phyloP scores from a whole-genome alignment of 2,329 filamentous ascomycete species.

The Podosphaera aphanis region DNA sequence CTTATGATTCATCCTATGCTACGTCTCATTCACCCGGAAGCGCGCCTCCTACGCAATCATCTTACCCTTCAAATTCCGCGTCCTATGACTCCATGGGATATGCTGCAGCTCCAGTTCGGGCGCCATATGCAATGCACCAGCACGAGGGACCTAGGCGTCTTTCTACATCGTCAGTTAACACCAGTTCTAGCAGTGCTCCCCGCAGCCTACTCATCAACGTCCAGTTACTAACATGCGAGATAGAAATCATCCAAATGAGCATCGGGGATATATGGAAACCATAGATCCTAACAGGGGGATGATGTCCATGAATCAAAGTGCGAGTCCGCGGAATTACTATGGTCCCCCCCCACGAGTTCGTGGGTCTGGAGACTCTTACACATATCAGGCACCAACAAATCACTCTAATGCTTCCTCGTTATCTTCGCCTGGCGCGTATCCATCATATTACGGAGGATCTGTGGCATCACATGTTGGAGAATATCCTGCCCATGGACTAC shows the following conservation, averaged over 20 bases:
- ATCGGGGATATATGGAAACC: slow-evolving; percentile 60
- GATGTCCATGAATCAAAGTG: slow-evolving; percentile 89
- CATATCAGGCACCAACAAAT: slow-evolving; percentile 46
- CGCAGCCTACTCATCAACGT: slow-evolving; percentile 26
- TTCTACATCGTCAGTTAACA: slow-evolving; percentile 61
- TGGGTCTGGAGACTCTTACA: slow-evolving; percentile 66
- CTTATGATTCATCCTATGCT: slow-evolving; percentile 47
- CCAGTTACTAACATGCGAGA: slow-evolving; percentile 40
- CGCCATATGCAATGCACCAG: slow-evolving; percentile 30
- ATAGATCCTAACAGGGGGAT: slow-evolving; percentile 86
- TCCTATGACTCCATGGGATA: slow-evolving; percentile 62
- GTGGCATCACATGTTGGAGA: slow-evolving; percentile 71
- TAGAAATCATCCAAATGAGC: slow-evolving; percentile 31
- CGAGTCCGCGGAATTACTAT: slow-evolving; percentile 77
- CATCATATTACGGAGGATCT: slow-evolving; percentile 64
- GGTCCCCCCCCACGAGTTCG: slow-evolving; percentile 38
- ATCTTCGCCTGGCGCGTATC: slow-evolving; percentile 61
- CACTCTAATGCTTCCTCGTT: slow-evolving; percentile 79
- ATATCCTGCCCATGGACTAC: slow-evolving; percentile 55
- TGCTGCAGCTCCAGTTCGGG: slow-evolving; percentile 37
- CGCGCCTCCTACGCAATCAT: slow-evolving; percentile 10
- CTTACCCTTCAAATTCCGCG: slow-evolving; percentile 22
- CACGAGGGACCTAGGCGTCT: slow-evolving; percentile 37
- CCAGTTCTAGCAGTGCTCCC: slow-evolving; percentile 20
- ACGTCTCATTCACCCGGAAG: slow-evolving; percentile 28